Evolutionary conservation across 106 monocot species (phyloP).

Genomic region (Allium fistulosum): DNA sequence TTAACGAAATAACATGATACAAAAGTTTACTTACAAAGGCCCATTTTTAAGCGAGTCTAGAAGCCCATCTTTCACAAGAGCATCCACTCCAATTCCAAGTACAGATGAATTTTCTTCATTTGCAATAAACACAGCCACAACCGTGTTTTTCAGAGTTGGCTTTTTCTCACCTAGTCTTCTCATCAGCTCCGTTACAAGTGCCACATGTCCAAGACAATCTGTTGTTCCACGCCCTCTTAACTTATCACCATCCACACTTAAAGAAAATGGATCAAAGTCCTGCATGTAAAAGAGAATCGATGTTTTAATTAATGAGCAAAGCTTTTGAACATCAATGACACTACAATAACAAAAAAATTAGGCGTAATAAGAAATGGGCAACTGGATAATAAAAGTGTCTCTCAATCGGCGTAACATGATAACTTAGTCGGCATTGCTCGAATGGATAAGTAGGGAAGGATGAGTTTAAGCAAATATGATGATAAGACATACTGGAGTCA

Average conservation of each 20-base stretch:
- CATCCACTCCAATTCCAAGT: conserved; percentile 67
- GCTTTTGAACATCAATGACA: too few relatives aligned
- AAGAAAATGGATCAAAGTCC: conserved; percentile 85
- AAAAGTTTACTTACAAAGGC: conserved; percentile 29
- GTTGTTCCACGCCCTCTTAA: conserved; percentile 84
- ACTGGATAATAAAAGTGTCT: too few relatives aligned
- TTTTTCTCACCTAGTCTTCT: conserved; percentile 50
- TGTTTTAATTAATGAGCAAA: too few relatives aligned
- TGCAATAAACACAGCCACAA: conserved; percentile 89
- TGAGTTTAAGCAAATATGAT: too few relatives aligned
- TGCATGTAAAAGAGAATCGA: background rate
- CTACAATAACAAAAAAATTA: too few relatives aligned
- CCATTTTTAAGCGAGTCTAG: conserved; percentile 78
- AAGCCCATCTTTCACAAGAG: conserved; percentile 61
- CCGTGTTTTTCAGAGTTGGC: conserved; percentile 59
- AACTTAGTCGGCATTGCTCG: too few relatives aligned
- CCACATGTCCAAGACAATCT: conserved; percentile 91
- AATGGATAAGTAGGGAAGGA: too few relatives aligned
- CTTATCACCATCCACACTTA: conserved; percentile 83
- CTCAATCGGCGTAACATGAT: too few relatives aligned
- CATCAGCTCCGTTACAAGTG: conserved; percentile 92
- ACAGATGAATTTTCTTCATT: conserved; percentile 94
- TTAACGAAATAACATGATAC: background rate
- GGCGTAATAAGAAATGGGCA: too few relatives aligned
- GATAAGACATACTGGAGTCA: too few relatives aligned